Conservation (phyloP, 441 rosid species). For the Syzygium malaccense region DNA sequence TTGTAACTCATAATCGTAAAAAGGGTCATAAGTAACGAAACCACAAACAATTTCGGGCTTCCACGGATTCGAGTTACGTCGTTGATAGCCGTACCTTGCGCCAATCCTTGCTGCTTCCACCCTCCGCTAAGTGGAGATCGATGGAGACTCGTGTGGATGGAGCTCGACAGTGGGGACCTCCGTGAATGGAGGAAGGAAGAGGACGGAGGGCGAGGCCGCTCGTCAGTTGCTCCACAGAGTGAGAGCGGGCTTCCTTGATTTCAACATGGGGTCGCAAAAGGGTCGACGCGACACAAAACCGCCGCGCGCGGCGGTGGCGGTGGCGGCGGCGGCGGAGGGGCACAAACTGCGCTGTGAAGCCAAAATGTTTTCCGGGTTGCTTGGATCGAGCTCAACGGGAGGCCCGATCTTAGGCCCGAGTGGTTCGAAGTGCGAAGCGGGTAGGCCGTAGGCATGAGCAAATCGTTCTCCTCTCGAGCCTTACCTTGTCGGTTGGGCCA, state of each 20-base stretch:
- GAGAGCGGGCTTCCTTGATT: background rate
- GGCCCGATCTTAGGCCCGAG: background rate
- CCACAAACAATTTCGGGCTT: background rate
- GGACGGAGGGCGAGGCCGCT: background rate
- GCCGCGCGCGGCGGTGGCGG: background rate
- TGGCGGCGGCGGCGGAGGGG: background rate
- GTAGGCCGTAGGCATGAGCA: background rate
- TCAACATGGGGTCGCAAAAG: background rate
- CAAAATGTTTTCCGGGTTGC: background rate
- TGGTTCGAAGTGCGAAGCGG: background rate
- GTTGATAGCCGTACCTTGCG: background rate
- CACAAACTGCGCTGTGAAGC: background rate
- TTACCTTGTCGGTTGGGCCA: too few relatives aligned
- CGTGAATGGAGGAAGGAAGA: background rate
- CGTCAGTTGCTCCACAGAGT: background rate
- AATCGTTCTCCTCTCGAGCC: background rate
- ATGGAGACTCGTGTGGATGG: background rate
- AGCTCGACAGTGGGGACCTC: background rate
- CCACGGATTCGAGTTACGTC: background rate
- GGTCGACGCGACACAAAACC: background rate
- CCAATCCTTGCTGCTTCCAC: background rate
- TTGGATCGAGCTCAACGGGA: background rate
- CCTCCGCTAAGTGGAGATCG: background rate
- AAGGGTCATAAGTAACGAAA: background rate
- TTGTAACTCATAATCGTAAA: background rate